Evolutionary conservation across 495 filamentous ascomycete species (phyloP), one percentile per base, ranked within the genome.

Genomic region (Xylaria telfairii): DNA sequence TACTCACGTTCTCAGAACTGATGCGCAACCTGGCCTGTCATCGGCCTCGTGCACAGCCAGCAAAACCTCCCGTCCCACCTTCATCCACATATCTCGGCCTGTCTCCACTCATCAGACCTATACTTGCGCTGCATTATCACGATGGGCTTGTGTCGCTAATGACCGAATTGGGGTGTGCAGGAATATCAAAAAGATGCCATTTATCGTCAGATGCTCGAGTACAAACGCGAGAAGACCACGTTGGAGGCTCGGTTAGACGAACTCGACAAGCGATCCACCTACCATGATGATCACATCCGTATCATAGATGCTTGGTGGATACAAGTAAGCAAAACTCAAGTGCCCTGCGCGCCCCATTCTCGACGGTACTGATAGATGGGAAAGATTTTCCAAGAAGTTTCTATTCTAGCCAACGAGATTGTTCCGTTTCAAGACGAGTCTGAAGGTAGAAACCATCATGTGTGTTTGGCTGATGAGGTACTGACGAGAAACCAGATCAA

Each of bases 181-280:
- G 89, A 91, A 74, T 98, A 93, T 77, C 94, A 97, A 83, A 99
- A 99, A 81, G 96, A 97, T 86, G 96, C 96, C 69, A 98, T 99
- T 77, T 90, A 92, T 78, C 93, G 96, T 37, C 95, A 98, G 77
- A 97, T 99, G 95, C 90, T 92, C 74, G 96, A 98, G 79, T 97
- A 94, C 79, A 98, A 97, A 81, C 88, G 96, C 59, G 93, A 98
- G 76, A 93, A 92, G 79, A 84, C 84, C 41, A 90, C 89, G 21
- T 80, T 97, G 57, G 95, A 98, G 80, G 79, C 85, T 47, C 91
- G 91, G 73, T 81, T 96, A 62, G 90, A 88, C 72, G 91, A 95
- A 65, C 84, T 94, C 69, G 86, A 91, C 53, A 95, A 96, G 78
- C 86, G 87, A 68, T 87, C 92, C 19, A 79, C 85, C 53, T 89